Percentiles rank a stretch among this genome's conserved stretches.
phyloP scores from a whole-genome alignment of 805 yeast genomes.

The Ogataea populi-albae region DNA sequence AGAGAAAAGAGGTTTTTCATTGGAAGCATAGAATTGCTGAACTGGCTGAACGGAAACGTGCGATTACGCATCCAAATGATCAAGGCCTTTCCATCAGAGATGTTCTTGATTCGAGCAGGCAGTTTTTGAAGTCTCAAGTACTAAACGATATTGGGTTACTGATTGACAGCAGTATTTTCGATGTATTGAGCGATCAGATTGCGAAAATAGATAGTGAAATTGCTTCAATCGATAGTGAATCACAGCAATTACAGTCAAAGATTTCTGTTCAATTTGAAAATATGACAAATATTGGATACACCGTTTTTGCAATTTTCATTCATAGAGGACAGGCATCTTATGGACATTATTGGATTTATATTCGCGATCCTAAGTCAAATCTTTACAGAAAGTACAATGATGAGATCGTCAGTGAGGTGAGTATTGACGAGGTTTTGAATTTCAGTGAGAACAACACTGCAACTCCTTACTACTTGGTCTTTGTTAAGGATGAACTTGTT shows the following conservation, averaged over 20 bases:
- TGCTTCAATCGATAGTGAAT: slow-evolving; percentile 34
- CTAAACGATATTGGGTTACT: slow-evolving; percentile 33
- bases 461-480: slow-evolving; percentile 90
- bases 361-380: slow-evolving; percentile 65
- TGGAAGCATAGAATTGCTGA: slow-evolving; percentile 58
- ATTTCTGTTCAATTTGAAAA: slow-evolving; percentile 61
- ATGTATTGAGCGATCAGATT: slow-evolving; percentile 46
- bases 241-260: slow-evolving; percentile 43
- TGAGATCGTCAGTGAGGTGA: slow-evolving; percentile 85
- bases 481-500: slow-evolving; percentile 62
- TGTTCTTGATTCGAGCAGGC: slow-evolving; percentile 53
- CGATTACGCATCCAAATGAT: slow-evolving; percentile 45
- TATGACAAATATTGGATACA: slow-evolving; percentile 66
- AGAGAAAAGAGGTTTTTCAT: slow-evolving; percentile 53
- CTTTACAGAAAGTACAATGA: slow-evolving; percentile 90
- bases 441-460: slow-evolving; percentile 72
- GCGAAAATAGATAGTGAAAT: slow-evolving; percentile 46
- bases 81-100: slow-evolving; percentile 49
- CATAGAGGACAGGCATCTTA: slow-evolving; percentile 95
- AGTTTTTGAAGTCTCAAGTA: slow-evolving; percentile 48
- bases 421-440: slow-evolving; percentile 62
- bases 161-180: slow-evolving; percentile 47
- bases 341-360: slow-evolving; percentile 97
- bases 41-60: slow-evolving; percentile 42
- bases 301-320: slow-evolving; percentile 86